Conservation (phyloP, 1,139 yeast species). For the Yamadazyma mexicana region DNA sequence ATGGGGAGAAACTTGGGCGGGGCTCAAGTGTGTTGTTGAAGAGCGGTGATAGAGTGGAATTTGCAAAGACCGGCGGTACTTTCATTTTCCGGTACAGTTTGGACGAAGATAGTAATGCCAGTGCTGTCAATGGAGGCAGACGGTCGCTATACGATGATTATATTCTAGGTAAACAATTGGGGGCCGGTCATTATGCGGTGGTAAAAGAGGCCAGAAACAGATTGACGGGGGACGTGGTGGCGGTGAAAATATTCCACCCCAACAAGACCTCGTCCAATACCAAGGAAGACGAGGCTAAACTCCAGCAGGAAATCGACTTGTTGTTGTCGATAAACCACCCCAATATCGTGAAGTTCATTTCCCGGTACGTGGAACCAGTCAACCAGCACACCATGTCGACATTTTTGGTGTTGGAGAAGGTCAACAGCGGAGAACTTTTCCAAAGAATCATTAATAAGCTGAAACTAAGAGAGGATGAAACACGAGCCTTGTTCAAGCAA, state of each 20-base stretch:
- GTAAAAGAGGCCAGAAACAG: conserved; percentile 69
- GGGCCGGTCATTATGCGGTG: conserved; percentile 77
- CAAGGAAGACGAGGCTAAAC: conserved; percentile 48
- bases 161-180: conserved; percentile 60
- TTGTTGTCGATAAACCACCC: conserved; percentile 67
- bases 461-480: conserved; percentile 58
- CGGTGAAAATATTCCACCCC: conserved; percentile 78
- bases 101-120: conserved; percentile 18
- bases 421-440: conserved; percentile 73
- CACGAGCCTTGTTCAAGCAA: conserved; percentile 61
- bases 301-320: conserved; percentile 68
- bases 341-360: conserved; percentile 66
- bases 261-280: conserved; percentile 36
- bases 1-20: conserved; percentile 54
- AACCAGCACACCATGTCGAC: conserved; percentile 56
- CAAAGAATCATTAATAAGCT: conserved; percentile 68
- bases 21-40: conserved; percentile 49
- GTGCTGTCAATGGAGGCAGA: conserved; percentile 15
- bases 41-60: conserved; percentile 63
- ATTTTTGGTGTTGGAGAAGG: conserved; percentile 68
- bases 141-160: conserved; percentile 60
- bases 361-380: conserved; percentile 68
- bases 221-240: conserved; percentile 60
- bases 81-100: conserved; percentile 53
- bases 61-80: conserved; percentile 59